Percentiles rank a stretch among this genome's conserved stretches.
Evolutionary conservation across 2,329 filamentous ascomycete genomes (phyloP).

Genomic region (Chaetomiaceae sp.): DNA sequence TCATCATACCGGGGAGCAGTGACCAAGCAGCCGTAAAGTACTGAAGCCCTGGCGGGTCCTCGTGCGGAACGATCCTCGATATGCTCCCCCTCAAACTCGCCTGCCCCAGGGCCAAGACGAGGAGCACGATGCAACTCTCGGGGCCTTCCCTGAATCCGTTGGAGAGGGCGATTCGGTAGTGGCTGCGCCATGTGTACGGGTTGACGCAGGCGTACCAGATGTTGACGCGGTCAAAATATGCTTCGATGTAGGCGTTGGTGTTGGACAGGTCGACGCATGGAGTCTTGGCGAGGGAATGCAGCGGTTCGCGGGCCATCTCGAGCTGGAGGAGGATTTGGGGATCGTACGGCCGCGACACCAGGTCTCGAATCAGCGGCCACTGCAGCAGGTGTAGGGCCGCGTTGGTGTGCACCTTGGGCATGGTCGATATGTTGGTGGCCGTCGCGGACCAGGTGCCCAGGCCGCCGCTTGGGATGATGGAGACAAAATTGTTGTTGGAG

Average conservation of each 20-base stretch:
- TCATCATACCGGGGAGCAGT: slow-evolving; percentile 73
- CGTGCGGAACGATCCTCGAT: slow-evolving; percentile 62
- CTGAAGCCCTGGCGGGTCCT: slow-evolving; percentile 69
- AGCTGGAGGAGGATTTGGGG: slow-evolving; percentile 77
- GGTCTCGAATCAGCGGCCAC: slow-evolving; percentile 74
- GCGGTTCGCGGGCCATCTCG: slow-evolving; percentile 74
- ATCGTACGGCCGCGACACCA: slow-evolving; percentile 73
- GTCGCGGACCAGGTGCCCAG: slow-evolving; percentile 65
- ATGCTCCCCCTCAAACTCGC: slow-evolving; percentile 74
- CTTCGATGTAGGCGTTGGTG: slow-evolving; percentile 68
- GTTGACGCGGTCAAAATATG: slow-evolving; percentile 77
- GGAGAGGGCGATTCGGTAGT: slow-evolving; percentile 70
- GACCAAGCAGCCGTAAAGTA: slow-evolving; percentile 81
- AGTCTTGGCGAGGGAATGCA: slow-evolving; percentile 61
- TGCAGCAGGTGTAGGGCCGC: slow-evolving; percentile 73
- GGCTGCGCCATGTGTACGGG: slow-evolving; percentile 71
- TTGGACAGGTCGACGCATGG: slow-evolving; percentile 69
- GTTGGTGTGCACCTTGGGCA: slow-evolving; percentile 81
- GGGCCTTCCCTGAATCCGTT: slow-evolving; percentile 73
- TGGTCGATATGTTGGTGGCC: slow-evolving; percentile 68
- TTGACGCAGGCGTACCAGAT: slow-evolving; percentile 85
- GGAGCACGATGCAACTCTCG: slow-evolving; percentile 75
- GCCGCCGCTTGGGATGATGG: slow-evolving; percentile 57
- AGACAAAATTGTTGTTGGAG: slow-evolving; percentile 42
- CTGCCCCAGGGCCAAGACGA: slow-evolving; percentile 73